Evolutionary conservation across 2,329 filamentous ascomycete genomes (phyloP).

Genomic region (Talaromyces verruculosus): DNA sequence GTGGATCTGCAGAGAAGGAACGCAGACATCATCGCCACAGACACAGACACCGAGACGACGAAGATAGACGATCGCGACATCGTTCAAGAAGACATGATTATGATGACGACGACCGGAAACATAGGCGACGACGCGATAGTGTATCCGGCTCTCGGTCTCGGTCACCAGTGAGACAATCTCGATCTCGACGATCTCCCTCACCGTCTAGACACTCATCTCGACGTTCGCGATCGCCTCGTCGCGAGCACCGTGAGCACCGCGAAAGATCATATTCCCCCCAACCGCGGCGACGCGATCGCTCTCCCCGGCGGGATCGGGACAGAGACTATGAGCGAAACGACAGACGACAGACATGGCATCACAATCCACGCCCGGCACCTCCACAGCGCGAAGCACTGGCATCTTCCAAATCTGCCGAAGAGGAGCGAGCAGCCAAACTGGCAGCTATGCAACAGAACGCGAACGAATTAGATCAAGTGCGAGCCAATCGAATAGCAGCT

Average conservation of each 20-base stretch:
- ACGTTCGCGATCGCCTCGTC: constrained; percentile 19
- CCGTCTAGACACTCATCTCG: constrained; percentile 29
- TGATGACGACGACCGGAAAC: constrained; percentile 25
- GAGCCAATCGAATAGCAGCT: constrained; percentile 64
- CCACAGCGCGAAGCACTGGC: constrained; percentile 15
- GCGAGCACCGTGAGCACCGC: constrained; percentile 23
- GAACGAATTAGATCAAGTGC: constrained; percentile 65
- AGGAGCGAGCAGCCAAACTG: constrained; percentile 64
- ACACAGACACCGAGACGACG: constrained; percentile 28
- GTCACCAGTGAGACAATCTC: constrained; percentile 37
- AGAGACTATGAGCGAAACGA: constrained; percentile 30
- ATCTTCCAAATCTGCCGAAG: constrained; percentile 33
- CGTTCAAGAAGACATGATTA: constrained; percentile 24
- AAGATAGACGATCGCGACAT: constrained; percentile 24
- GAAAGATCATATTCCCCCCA: constrained; percentile 27
- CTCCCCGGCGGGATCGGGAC: constrained; percentile 31
- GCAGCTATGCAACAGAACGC: constrained; percentile 72
- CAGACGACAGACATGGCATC: constrained; percentile 32
- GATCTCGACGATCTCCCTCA: constrained; percentile 39
- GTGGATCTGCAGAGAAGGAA: constrained; percentile 35
- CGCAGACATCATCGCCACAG: constrained; percentile 50
- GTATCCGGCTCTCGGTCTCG: constrained; percentile 19
- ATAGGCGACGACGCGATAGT: constrained; percentile 41
- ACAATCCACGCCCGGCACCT: constrained; percentile 28
- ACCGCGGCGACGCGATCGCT: constrained; percentile 36